A percentile compares a stretch with the other conserved stretches of the same genome.
phyloP scores from a whole-genome alignment of 2,329 filamentous ascomycete genomes.

The Cladosporium sp. region DNA sequence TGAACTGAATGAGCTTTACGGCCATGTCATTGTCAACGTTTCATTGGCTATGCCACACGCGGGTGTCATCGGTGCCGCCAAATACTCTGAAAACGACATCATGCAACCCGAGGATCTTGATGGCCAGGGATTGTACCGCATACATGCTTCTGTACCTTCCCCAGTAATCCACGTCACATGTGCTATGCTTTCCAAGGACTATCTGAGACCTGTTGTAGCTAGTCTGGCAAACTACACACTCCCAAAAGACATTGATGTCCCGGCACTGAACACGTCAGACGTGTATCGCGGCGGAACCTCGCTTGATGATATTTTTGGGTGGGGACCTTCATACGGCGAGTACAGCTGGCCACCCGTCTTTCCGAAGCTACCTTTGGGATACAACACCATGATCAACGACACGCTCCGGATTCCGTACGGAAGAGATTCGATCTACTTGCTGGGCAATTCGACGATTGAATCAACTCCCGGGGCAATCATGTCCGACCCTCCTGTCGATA shows the following conservation, averaged over 20 bases:
- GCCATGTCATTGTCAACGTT: constrained; percentile 70
- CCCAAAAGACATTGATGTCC: constrained; percentile 41
- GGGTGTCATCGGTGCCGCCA: constrained; percentile 65
- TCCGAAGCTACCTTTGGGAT: constrained; percentile 56
- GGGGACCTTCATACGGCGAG: constrained; percentile 54
- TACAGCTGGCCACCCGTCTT: constrained; percentile 42
- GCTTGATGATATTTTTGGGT: constrained; percentile 70
- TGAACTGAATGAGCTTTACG: constrained; percentile 49
- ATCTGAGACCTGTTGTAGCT: constrained; percentile 62
- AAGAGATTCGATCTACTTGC: constrained; percentile 63
- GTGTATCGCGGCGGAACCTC: constrained; percentile 24
- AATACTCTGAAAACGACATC: constrained; percentile 62
- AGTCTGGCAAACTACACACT: constrained; percentile 41
- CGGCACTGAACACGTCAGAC: constrained; percentile 18
- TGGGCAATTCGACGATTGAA: constrained; percentile 47
- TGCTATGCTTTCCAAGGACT: constrained; percentile 60
- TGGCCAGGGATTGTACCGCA: constrained; percentile 67
- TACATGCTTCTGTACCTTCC: constrained; percentile 68
- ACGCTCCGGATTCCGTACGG: constrained; percentile 35
- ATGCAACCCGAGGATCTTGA: constrained; percentile 63
- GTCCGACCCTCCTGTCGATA: constrained; percentile 22
- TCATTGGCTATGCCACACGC: constrained; percentile 76
- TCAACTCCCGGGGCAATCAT: constrained; percentile 8
- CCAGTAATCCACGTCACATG: constrained; percentile 73
- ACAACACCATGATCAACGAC: constrained; percentile 66